A percentile compares a stretch with the other conserved stretches of the same genome.
phyloP scores from a whole-genome alignment of 1,284 basidiomycete species.

The Fomitopsis schrenkii region DNA sequence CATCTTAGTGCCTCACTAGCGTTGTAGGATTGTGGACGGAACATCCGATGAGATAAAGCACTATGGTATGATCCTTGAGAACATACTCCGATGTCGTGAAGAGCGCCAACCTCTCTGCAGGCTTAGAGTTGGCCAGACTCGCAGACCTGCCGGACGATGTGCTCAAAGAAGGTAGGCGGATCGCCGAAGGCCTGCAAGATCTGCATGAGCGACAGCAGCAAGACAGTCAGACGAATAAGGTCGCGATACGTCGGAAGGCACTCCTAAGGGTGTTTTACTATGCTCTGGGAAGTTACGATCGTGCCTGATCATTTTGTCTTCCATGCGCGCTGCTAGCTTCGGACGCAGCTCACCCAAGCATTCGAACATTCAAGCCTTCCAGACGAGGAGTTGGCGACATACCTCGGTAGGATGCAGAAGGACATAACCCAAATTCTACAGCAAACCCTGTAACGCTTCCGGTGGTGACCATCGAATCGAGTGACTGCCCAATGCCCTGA shows the following conservation, averaged over 20 bases:
- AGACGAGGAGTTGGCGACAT: slow-evolving; percentile 57
- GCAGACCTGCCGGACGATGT: slow-evolving; percentile 77
- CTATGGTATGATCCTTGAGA: slow-evolving; percentile 46
- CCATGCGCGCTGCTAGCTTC: slow-evolving; percentile 43
- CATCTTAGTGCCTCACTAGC: not conserved
- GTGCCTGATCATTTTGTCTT: not conserved
- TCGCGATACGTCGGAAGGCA: slow-evolving; percentile 60
- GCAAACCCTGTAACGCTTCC: slow-evolving; percentile 25
- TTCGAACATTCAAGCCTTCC: slow-evolving; percentile 66
- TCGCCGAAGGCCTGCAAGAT: slow-evolving; percentile 57
- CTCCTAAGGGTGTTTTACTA: slow-evolving; percentile 54
- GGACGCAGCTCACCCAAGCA: slow-evolving; percentile 65
- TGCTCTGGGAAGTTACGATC: slow-evolving; percentile 10
- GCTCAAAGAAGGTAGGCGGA: slow-evolving; percentile 53
- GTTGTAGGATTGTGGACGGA: slow-evolving; percentile 62
- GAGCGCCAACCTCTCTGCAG: slow-evolving; percentile 30
- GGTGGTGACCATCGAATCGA: too few relatives aligned
- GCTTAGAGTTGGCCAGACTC: slow-evolving; percentile 79
- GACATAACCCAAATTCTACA: slow-evolving; percentile 59
- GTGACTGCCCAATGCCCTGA: too few relatives aligned
- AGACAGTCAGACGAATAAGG: slow-evolving; percentile 55
- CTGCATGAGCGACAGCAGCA: slow-evolving; percentile 56
- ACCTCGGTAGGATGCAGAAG: slow-evolving; percentile 63
- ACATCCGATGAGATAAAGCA: slow-evolving; percentile 52
- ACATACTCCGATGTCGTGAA: not conserved